Conservation (phyloP, 352 stramenopile genomes). For the Phytophthora melonis region DNA sequence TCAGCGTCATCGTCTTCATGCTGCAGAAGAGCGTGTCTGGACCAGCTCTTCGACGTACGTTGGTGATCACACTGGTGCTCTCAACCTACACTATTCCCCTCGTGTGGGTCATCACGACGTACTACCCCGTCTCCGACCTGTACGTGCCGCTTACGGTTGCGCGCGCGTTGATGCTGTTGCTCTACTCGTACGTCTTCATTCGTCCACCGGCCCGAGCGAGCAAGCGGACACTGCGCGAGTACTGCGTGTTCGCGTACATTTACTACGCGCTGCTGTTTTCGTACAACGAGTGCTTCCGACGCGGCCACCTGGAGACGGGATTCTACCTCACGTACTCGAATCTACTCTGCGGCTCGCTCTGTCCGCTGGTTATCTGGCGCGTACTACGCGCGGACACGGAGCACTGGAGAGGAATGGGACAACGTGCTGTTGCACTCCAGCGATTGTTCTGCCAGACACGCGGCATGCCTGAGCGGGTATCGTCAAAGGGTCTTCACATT, state of each 20-base stretch:
- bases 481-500: constrained; percentile 66
- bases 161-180: constrained; percentile 43
- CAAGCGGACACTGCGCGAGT: constrained; percentile 61
- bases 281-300: constrained; percentile 65
- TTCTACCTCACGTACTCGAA: constrained; percentile 76
- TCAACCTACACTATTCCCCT: constrained; percentile 59
- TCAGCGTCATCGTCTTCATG: constrained; percentile 73
- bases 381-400: constrained; percentile 66
- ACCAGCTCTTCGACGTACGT: constrained; percentile 51
- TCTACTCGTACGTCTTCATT: constrained; percentile 69
- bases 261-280: constrained; percentile 62
- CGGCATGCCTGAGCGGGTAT: constrained; percentile 57
- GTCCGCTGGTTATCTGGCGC: constrained; percentile 70
- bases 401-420: constrained; percentile 66
- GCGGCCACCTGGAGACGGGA: constrained; percentile 54
- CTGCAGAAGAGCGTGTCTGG: constrained; percentile 67
- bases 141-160: constrained; percentile 48
- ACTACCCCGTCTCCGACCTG: constrained; percentile 44
- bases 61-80: constrained; percentile 55
- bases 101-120: constrained; percentile 48
- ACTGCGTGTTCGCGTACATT: constrained; percentile 60
- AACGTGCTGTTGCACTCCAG: constrained; percentile 55
- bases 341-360: constrained; percentile 59
- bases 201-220: constrained; percentile 54
- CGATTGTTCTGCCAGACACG: constrained; percentile 56